Evolutionary conservation across 805 yeast genomes (phyloP), one percentile per base, ranked within the genome.

Genomic region (Schizosaccharomyces lindneri): DNA sequence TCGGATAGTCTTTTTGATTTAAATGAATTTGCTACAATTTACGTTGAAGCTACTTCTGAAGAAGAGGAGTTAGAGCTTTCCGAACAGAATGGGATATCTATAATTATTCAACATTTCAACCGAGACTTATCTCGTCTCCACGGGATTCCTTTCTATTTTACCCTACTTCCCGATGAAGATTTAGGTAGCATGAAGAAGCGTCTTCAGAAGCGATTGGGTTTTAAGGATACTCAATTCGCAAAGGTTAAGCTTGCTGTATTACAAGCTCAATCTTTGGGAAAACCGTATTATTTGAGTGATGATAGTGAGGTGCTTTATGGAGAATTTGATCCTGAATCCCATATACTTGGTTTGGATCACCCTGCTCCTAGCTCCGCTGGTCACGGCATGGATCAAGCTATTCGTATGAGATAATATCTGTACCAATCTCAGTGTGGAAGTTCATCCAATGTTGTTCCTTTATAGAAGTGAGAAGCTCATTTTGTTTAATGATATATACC

Each of bases 131-230:
- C 75, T 55, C 73, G 76, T 55, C 74, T 78, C 27, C 97, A 89
- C 70, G 89, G 95, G n/a, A 76, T 84, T 60, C 95, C 97, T 2
- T 89, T 89, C 69, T 73, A 85, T 9, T 86, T 89, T 69, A 78
- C 80, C n/a, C 71, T 85, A 6, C 75, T 79, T 59, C 82, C 85
- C 9, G 80, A 76, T 17, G 98, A 93, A 70, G 71, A 73, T 55
- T 79, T 85, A 57, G 68, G 70, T 1, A 81, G 78, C 15, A 83
- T 94, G 1, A 81, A 77, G 66, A 75, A 73, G 21, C 78, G 97
- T 64, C 73, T 93, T 64, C 83, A 84, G 68, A 76, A 75, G 64
- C 78, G 78, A 61, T 72, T 88, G 64, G 95, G 97, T 0, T 72
- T 86, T 62, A 87, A 89, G 9, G 83, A 81, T 62, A 84, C 81